These are phyloP conservation scores for Hypoxylon fragiforme DNA, from an alignment of 495 filamentous ascomycete species.

Conservation along the genomic window DNA sequence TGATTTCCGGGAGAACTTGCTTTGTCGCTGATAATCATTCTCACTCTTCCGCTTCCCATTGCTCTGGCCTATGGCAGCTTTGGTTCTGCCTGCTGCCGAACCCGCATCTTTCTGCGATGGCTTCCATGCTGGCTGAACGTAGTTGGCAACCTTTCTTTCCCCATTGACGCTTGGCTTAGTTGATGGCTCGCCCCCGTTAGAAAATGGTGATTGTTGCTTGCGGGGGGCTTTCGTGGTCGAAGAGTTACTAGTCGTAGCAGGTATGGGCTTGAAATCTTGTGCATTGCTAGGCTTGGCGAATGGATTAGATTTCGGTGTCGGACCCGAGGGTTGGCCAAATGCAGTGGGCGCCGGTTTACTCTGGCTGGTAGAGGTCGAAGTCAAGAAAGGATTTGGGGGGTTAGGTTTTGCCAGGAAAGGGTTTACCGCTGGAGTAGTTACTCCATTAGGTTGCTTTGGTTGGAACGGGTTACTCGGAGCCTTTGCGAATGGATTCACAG, in stretches of 20 bases:
- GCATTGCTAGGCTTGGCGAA: constrained; percentile 2
- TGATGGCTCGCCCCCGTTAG: not conserved
- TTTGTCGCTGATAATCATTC: constrained; percentile 2
- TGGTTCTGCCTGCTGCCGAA: not conserved
- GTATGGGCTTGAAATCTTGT: not conserved
- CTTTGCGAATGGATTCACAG: constrained; percentile 20
- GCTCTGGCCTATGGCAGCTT: not conserved
- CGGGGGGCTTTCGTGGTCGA: constrained; percentile 4
- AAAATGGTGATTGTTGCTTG: not conserved
- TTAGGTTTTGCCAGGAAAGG: constrained; percentile 22
- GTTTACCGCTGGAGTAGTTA: constrained; percentile 14
- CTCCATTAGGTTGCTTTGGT: constrained; percentile 10
- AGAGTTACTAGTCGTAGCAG: not conserved
- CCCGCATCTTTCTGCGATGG: not conserved
- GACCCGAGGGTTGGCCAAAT: constrained; percentile 3
- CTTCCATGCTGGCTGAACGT: constrained; percentile 34
- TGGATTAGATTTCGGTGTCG: not conserved
- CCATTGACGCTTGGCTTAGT: not conserved
- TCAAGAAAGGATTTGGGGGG: not conserved
- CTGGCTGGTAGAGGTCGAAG: not conserved
- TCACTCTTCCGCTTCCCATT: constrained; percentile 22
- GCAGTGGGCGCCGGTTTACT: constrained; percentile 16
- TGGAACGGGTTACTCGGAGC: constrained; percentile 20
- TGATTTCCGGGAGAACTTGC: constrained; percentile 14
- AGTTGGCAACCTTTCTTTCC: constrained; percentile 16